These are phyloP conservation scores for Sclerotinia trifoliorum DNA, from an alignment of 2,329 filamentous ascomycete species.

Conservation along the genomic window DNA sequence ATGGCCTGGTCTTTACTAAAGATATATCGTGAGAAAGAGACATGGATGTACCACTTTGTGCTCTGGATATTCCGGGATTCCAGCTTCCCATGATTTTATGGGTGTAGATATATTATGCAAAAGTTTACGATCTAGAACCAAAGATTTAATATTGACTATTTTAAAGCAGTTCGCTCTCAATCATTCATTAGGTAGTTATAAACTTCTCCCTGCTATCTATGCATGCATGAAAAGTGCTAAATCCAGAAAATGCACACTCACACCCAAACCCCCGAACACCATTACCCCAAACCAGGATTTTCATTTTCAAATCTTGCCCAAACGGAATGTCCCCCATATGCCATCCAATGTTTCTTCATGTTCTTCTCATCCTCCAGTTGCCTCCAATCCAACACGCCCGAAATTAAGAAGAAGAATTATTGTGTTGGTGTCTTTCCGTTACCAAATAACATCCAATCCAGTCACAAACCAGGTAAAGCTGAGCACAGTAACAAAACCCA, in stretches of 20 bases:
- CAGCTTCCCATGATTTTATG: background rate
- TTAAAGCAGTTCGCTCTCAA: conserved; percentile 2
- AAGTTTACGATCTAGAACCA: background rate
- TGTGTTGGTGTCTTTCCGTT: conserved; percentile 13
- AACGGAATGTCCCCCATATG: conserved; percentile 14
- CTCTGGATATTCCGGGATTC: background rate
- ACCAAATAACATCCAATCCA: conserved; percentile 44
- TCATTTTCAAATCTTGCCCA: conserved; percentile 18
- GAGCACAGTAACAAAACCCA: conserved; percentile 56
- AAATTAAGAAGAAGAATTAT: background rate
- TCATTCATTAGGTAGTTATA: conserved; percentile 21
- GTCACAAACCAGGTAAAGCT: conserved; percentile 65
- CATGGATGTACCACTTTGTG: conserved; percentile 13
- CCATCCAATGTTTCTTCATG: conserved; percentile 7
- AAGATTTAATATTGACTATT: conserved; percentile 4
- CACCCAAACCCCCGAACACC: conserved; percentile 27
- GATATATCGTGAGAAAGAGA: background rate
- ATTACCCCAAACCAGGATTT: conserved; percentile 22
- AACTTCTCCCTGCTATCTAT: conserved; percentile 30
- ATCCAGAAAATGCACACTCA: conserved; percentile 20
- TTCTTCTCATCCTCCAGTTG: conserved; percentile 5
- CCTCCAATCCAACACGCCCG: conserved; percentile 6
- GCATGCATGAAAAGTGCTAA: conserved; percentile 23
- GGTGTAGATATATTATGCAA: background rate
- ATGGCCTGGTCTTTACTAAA: background rate